Conservation (phyloP, 2,329 filamentous ascomycete species). For the Calonectria pseudoturangicola region DNA sequence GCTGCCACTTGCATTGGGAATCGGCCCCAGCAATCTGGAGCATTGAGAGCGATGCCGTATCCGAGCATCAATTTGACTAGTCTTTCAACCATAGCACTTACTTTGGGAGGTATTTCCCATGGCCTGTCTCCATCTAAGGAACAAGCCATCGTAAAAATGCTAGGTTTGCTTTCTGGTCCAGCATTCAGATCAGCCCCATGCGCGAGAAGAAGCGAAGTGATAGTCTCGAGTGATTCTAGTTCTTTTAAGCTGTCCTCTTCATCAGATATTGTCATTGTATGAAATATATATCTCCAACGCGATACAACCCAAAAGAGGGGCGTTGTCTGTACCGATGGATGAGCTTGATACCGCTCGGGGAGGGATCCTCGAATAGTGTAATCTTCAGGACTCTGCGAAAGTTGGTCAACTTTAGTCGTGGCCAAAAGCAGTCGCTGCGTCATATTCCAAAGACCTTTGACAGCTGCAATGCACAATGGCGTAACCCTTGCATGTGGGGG, state of each 20-base stretch:
- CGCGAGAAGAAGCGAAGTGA: background rate
- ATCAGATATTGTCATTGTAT: background rate
- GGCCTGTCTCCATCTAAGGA: background rate
- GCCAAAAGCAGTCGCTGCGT: background rate
- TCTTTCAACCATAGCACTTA: too few species aligned
- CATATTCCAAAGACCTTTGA: background rate
- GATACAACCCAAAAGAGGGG: background rate
- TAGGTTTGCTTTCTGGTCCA: background rate
- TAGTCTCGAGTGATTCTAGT: background rate
- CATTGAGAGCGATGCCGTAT: background rate
- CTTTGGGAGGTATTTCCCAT: too few species aligned
- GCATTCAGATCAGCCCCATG: background rate
- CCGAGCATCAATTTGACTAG: background rate
- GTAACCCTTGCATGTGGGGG: background rate
- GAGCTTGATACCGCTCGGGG: background rate
- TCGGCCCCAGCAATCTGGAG: background rate
- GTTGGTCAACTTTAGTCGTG: background rate
- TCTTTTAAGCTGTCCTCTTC: background rate
- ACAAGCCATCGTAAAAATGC: background rate
- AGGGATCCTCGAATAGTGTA: background rate
- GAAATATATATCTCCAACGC: background rate
- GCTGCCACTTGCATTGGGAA: constrained; percentile 9
- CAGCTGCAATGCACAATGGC: background rate
- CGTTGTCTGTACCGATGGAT: background rate
- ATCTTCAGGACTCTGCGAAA: background rate